A percentile compares a stretch with the other conserved stretches of the same genome.
Conservation (phyloP, 1,284 basidiomycete genomes). For the Pyrrhoderma noxium region DNA sequence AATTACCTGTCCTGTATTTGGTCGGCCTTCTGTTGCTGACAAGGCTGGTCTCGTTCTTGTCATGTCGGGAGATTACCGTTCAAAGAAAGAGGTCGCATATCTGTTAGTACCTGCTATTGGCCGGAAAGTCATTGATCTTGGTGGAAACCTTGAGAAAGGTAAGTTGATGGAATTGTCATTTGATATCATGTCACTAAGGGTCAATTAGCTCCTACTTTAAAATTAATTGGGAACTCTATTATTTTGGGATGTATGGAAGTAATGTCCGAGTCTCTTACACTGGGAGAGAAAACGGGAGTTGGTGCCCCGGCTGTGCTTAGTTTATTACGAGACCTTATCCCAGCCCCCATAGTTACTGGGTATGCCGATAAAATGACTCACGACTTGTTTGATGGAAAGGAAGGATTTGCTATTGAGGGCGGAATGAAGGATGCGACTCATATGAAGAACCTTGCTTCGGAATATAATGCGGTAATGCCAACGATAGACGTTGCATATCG, state of each 20-base stretch:
- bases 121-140: conserved; percentile 66
- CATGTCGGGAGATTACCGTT: conserved; percentile 78
- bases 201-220: conserved; percentile 61
- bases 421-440: conserved; percentile 84
- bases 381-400: conserved; percentile 68
- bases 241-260: conserved; percentile 70
- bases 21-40: conserved; percentile 62
- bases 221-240: conserved; percentile 71
- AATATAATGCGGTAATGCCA: conserved; percentile 76
- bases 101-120: conserved; percentile 75
- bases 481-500: conserved; percentile 71
- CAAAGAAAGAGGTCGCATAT: conserved; percentile 76
- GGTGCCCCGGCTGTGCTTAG: conserved; percentile 51
- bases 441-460: conserved; percentile 51
- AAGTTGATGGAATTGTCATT: conserved; percentile 6
- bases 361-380: conserved; percentile 64
- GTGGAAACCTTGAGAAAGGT: conserved; percentile 75
- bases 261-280: conserved; percentile 74
- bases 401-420: conserved; percentile 82
- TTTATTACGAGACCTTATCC: conserved; percentile 47
- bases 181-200: conserved; percentile 9
- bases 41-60: conserved; percentile 66
- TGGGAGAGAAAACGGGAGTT: conserved; percentile 81
- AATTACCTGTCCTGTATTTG: conserved; percentile 78
- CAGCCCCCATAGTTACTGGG: conserved; percentile 36